phyloP scores from a whole-genome alignment of 1,284 basidiomycete genomes.

The Moniliophthora roreri region DNA sequence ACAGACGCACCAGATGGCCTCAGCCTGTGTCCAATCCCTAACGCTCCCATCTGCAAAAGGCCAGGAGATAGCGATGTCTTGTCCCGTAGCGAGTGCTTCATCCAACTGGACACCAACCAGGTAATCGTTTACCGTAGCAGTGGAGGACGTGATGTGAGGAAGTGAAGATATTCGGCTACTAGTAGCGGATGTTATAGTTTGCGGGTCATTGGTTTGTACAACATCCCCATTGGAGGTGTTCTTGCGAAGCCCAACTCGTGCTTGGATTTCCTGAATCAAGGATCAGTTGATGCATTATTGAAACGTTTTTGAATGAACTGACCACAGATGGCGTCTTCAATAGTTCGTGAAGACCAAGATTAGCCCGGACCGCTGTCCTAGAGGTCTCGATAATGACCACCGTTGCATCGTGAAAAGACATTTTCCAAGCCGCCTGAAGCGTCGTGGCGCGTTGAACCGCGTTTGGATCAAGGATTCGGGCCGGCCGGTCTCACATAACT shows the following conservation, averaged over 20 bases:
- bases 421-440: constrained; percentile 18
- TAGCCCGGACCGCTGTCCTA: constrained; percentile 70
- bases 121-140: constrained; percentile 72
- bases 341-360: constrained; percentile 80
- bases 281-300: constrained; percentile 8
- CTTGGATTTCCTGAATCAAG: constrained; percentile 58
- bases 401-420: constrained; percentile 79
- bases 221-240: constrained; percentile 25
- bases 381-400: constrained; percentile 82
- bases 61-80: constrained; percentile 77
- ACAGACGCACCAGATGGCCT: constrained; percentile 80
- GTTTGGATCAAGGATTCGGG: no score
- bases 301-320: constrained; percentile 28
- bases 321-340: constrained; percentile 75
- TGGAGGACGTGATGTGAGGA: constrained; percentile 37
- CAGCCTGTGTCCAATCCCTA: constrained; percentile 86
- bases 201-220: not conserved
- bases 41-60: constrained; percentile 81
- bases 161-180: constrained; percentile 45
- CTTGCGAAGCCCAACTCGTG: constrained; percentile 72
- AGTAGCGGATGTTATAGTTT: constrained; percentile 39
- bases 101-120: constrained; percentile 83
- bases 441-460: not conserved
- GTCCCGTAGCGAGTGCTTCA: constrained; percentile 72
- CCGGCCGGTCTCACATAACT: not conserved